Conservation (phyloP, 169 alveolate species). For the Plasmodium coatneyi region DNA sequence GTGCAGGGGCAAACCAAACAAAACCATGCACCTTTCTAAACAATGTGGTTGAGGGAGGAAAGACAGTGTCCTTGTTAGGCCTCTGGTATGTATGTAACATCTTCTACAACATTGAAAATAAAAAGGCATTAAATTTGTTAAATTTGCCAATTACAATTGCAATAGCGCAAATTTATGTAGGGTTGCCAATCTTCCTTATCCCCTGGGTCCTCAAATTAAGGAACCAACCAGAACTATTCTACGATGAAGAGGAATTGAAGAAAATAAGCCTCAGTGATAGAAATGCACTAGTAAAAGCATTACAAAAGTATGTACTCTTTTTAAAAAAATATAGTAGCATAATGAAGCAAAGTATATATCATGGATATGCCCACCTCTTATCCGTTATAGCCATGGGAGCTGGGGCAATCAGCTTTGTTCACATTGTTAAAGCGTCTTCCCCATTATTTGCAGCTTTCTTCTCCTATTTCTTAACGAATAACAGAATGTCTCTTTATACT, state of each 20-base stretch:
- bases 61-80: slow-evolving; percentile 57
- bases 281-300: slow-evolving; percentile 40
- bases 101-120: slow-evolving; percentile 83
- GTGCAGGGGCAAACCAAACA: not conserved
- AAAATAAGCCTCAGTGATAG: slow-evolving; percentile 43
- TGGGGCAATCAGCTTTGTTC: slow-evolving; percentile 82
- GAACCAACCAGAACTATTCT: slow-evolving; percentile 57
- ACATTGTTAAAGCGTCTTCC: slow-evolving; percentile 81
- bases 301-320: slow-evolving; percentile 46
- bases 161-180: slow-evolving; percentile 82
- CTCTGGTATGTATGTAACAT: slow-evolving; percentile 83
- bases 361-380: slow-evolving; percentile 76
- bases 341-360: slow-evolving; percentile 78
- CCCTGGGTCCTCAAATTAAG: slow-evolving; percentile 78
- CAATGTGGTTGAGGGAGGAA: slow-evolving; percentile 62
- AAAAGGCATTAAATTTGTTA: slow-evolving; percentile 80
- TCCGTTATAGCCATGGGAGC: slow-evolving; percentile 83
- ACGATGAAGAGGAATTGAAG: slow-evolving; percentile 48
- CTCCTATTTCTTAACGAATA: slow-evolving; percentile 70
- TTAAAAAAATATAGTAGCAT: slow-evolving; percentile 70
- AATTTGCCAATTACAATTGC: slow-evolving; percentile 84
- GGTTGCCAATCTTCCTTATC: slow-evolving; percentile 81
- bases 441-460: slow-evolving; percentile 83
- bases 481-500: slow-evolving; percentile 78
- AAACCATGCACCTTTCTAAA: slow-evolving; percentile 24